Conservation (phyloP, 2,329 filamentous ascomycete genomes). For the Fusarium sp. region DNA sequence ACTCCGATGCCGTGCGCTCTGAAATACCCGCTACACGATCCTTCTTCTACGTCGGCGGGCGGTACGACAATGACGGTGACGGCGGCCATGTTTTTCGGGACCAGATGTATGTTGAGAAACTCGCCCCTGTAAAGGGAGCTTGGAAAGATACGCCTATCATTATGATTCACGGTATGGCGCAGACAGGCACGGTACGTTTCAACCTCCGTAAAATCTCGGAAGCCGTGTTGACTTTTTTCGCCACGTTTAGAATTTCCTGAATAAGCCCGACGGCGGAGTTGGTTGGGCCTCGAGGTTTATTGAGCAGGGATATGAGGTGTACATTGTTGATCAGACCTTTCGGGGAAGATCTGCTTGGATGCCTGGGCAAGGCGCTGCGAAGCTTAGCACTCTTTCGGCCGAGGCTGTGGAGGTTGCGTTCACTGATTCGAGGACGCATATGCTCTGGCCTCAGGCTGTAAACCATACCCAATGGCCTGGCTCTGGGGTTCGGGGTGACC, state of each 20-base stretch:
- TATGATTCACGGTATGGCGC: slow-evolving; percentile 37
- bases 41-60: slow-evolving; percentile 32
- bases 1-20: background rate
- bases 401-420: slow-evolving; percentile 35
- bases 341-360: slow-evolving; percentile 36
- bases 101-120: slow-evolving; percentile 41
- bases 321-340: slow-evolving; percentile 37
- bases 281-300: slow-evolving; percentile 38
- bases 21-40: slow-evolving; percentile 30
- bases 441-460: slow-evolving; percentile 34
- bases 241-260: slow-evolving; percentile 37
- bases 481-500: slow-evolving; percentile 20
- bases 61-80: slow-evolving; percentile 32
- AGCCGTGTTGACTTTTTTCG: background rate
- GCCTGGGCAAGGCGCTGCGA: slow-evolving; percentile 2
- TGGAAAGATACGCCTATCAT: slow-evolving; percentile 30
- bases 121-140: slow-evolving; percentile 14
- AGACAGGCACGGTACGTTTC: slow-evolving; percentile 34
- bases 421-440: slow-evolving; percentile 26
- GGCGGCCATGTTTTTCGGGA: slow-evolving; percentile 34
- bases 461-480: slow-evolving; percentile 40
- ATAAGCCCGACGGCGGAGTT: slow-evolving; percentile 36
- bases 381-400: slow-evolving; percentile 25
- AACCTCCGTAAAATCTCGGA: background rate
- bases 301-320: slow-evolving; percentile 36